Percentiles rank a stretch among this genome's conserved stretches.
These are phyloP conservation scores for Arthrobotrys pseudoclavata DNA, from an alignment of 2,329 filamentous ascomycete species.

Conservation along the genomic window DNA sequence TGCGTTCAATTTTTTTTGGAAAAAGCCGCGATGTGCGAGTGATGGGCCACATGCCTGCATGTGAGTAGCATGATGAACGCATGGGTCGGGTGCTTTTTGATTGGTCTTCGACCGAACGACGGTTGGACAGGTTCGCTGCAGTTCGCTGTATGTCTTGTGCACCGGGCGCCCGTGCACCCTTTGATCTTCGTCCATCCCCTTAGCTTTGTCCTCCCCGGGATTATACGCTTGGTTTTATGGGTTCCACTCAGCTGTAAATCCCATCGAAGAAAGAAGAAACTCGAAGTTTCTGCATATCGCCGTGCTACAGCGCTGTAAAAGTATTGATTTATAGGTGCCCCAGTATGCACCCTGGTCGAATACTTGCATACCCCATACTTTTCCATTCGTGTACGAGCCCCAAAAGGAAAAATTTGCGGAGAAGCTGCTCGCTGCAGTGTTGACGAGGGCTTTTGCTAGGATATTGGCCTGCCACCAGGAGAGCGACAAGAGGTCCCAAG, in stretches of 20 bases:
- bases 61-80: constrained; percentile 37
- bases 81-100: constrained; percentile 58
- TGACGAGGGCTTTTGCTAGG: constrained; percentile 47
- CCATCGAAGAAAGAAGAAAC: constrained; percentile 25
- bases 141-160: constrained; percentile 27
- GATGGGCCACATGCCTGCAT: constrained; percentile 55
- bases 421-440: constrained; percentile 43
- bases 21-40: constrained; percentile 59
- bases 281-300: constrained; percentile 52
- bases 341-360: constrained; percentile 37
- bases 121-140: constrained; percentile 21
- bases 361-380: constrained; percentile 60
- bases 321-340: constrained; percentile 31
- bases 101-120: constrained; percentile 39
- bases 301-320: constrained; percentile 55
- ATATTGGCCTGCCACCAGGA: constrained; percentile 28
- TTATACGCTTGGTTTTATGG: constrained; percentile 9
- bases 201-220: constrained; percentile 13
- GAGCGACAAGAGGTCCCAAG: constrained; percentile 31
- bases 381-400: constrained; percentile 51
- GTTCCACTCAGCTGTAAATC: constrained; percentile 38
- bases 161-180: constrained; percentile 48
- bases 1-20: constrained; percentile 46
- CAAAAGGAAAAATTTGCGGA: constrained; percentile 59
- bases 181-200: constrained; percentile 27